These are phyloP conservation scores for Forsythia suspensa DNA, from an alignment of 257 asterid species.

Conservation along the genomic window DNA sequence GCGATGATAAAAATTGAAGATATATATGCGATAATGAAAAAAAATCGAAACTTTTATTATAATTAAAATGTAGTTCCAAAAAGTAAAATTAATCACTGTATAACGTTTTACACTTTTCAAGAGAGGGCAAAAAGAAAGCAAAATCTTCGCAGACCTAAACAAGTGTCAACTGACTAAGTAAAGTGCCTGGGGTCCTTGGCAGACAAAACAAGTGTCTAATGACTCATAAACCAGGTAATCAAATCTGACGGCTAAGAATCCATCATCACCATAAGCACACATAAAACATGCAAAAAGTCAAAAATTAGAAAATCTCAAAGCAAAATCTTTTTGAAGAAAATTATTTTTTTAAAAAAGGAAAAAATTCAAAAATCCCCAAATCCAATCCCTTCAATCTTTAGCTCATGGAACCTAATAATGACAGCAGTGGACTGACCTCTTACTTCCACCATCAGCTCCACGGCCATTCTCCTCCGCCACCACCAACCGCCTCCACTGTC, in stretches of 20 bases:
- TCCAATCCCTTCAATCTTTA: neutral
- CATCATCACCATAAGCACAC: neutral
- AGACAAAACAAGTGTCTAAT: slow-evolving; percentile 1
- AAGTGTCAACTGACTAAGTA: neutral
- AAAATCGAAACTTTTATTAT: too few relatives aligned
- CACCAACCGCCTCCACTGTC: neutral
- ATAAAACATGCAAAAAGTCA: neutral
- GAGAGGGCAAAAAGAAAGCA: neutral
- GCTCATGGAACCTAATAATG: slow-evolving; percentile 55
- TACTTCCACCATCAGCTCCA: slow-evolving; percentile 42
- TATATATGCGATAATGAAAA: too few relatives aligned
- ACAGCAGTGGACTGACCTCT: slow-evolving; percentile 52
- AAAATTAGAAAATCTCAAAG: neutral
- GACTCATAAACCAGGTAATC: neutral
- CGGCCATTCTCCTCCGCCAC: slow-evolving; percentile 22
- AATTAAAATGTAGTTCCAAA: too few relatives aligned
- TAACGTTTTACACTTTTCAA: too few relatives aligned
- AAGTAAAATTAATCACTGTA: too few relatives aligned
- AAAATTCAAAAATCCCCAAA: neutral
- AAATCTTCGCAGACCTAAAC: neutral
- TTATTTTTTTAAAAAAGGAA: neutral
- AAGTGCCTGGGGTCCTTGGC: neutral
- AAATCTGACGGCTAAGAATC: neutral
- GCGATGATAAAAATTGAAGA: too few relatives aligned
- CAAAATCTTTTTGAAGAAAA: neutral